These are phyloP conservation scores for Podaxis sp. DNA, from an alignment of 768 basidiomycete species.

Conservation along the genomic window DNA sequence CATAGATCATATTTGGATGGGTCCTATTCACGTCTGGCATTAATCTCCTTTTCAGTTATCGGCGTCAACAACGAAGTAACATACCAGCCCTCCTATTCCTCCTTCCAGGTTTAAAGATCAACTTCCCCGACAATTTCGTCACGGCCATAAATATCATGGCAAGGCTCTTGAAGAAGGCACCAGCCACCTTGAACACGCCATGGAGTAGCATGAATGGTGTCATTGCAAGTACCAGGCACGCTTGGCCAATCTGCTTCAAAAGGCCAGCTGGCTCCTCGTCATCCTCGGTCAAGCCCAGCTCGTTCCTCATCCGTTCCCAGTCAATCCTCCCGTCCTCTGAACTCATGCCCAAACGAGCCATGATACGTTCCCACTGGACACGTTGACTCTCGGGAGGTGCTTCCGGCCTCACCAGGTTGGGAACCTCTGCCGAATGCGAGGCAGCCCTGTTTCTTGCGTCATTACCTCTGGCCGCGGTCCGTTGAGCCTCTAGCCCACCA, in stretches of 20 bases:
- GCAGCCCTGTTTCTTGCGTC: not conserved
- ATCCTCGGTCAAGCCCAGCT: not conserved
- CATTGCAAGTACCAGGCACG: conserved; percentile 3
- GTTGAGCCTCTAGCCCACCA: not conserved
- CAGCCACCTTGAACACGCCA: conserved; percentile 3
- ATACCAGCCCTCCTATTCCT: not conserved
- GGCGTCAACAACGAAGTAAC: not conserved
- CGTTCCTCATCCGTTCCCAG: not conserved
- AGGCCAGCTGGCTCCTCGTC: not conserved
- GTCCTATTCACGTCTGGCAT: not conserved
- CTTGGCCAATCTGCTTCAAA: conserved; percentile 4
- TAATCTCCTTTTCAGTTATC: not conserved
- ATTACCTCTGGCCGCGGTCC: not conserved
- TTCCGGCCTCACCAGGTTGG: not conserved
- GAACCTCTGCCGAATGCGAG: not conserved
- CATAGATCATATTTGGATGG: not conserved
- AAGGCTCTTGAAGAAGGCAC: not conserved
- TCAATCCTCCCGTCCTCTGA: not conserved
- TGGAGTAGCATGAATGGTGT: conserved; percentile 7
- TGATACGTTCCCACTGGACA: conserved; percentile 6
- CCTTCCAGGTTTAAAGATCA: not conserved
- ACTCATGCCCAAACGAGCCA: conserved; percentile 1
- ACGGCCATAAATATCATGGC: conserved; percentile 1
- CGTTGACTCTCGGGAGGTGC: not conserved
- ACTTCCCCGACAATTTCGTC: not conserved